A percentile compares a stretch with the other conserved stretches of the same genome.
Evolutionary conservation across 2,329 filamentous ascomycete species (phyloP).

Genomic region (Chaetothyriales sp.): DNA sequence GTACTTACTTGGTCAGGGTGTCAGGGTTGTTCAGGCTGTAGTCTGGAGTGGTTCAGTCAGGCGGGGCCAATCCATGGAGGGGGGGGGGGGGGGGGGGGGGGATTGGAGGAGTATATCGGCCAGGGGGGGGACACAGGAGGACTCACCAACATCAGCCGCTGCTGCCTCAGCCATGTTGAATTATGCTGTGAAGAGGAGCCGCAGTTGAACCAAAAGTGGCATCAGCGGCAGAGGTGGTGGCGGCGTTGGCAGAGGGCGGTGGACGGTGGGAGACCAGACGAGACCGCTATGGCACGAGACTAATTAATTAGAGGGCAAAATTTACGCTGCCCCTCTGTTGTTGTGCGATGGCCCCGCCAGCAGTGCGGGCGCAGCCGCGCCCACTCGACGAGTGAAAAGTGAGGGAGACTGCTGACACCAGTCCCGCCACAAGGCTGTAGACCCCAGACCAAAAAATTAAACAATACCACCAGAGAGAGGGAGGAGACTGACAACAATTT

Average conservation of each 20-base stretch:
- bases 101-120: neutral
- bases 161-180: slow-evolving; percentile 8
- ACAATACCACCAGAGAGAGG: too few relatives aligned
- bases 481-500: too few relatives aligned
- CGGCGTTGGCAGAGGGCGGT: too few relatives aligned
- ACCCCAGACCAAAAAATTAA: neutral
- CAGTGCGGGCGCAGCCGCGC: too few relatives aligned
- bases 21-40: slow-evolving; percentile 83
- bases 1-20: slow-evolving; percentile 63
- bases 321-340: neutral
- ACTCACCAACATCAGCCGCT: slow-evolving; percentile 6
- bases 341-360: neutral
- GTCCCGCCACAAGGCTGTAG: neutral
- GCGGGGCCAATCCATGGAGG: neutral
- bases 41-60: slow-evolving; percentile 37
- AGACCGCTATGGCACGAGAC: neutral
- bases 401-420: neutral
- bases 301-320: neutral
- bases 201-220: neutral
- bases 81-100: too few relatives aligned
- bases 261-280: too few relatives aligned
- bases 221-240: neutral
- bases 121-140: too few relatives aligned
- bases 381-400: neutral
- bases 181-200: neutral